A percentile compares a stretch with the other conserved stretches of the same genome.
phyloP scores from a whole-genome alignment of 306 rosid species.

The Prunus fruticosa region DNA sequence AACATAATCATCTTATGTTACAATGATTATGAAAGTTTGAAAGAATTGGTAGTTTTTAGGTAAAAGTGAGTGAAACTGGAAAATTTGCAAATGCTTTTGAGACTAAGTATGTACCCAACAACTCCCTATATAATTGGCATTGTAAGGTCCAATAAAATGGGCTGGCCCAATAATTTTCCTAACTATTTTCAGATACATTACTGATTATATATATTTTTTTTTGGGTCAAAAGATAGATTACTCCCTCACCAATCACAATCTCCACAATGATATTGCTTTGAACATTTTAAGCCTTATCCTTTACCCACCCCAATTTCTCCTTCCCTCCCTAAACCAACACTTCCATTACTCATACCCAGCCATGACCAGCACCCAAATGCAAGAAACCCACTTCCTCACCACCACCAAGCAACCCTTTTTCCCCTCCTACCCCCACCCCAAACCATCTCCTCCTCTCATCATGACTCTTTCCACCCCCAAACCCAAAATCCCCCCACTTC shows the following conservation, averaged over 20 bases:
- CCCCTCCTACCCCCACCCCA: neutral
- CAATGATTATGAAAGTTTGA: too few relatives aligned
- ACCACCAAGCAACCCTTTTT: conserved; percentile 12
- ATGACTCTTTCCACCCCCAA: conserved; percentile 2
- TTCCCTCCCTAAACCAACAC: neutral
- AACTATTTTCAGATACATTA: too few relatives aligned
- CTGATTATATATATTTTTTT: too few relatives aligned
- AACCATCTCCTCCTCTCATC: conserved; percentile 15
- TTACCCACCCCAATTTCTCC: neutral
- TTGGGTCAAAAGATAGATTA: neutral
- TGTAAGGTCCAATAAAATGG: neutral
- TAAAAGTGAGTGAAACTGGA: too few relatives aligned
- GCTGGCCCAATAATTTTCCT: neutral
- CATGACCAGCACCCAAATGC: conserved; percentile 26
- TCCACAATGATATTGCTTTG: neutral
- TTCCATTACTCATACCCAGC: neutral
- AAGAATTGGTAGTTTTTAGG: too few relatives aligned
- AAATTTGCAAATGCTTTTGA: too few relatives aligned
- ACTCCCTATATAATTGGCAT: too few relatives aligned
- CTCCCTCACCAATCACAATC: conserved; percentile 12
- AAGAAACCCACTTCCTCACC: conserved; percentile 26
- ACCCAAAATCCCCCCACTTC: neutral
- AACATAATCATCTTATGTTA: too few relatives aligned
- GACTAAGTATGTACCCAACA: too few relatives aligned
- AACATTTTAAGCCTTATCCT: conserved; percentile 14